Evolutionary conservation across 495 filamentous ascomycete genomes (phyloP).

Genomic region (Lichenothelia convexa): DNA sequence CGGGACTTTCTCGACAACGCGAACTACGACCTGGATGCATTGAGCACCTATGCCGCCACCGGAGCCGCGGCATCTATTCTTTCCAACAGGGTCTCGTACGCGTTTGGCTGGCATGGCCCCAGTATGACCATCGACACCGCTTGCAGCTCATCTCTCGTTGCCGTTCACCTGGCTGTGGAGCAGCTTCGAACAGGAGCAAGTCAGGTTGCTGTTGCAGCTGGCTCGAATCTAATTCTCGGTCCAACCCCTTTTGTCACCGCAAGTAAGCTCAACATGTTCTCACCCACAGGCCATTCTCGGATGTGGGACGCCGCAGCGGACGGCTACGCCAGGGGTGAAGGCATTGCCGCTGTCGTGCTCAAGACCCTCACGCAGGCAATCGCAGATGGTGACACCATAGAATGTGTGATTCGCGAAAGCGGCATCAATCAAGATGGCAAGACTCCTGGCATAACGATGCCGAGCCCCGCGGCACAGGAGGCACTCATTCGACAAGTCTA

Average conservation of each 20-base stretch:
- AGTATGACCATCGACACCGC: constrained; percentile 13
- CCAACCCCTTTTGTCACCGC: constrained; percentile 14
- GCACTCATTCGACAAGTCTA: constrained; percentile 21
- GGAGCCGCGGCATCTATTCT: neutral
- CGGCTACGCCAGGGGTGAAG: constrained; percentile 1
- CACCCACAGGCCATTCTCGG: neutral
- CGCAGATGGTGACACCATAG: constrained; percentile 1
- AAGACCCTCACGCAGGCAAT: neutral
- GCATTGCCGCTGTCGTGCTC: neutral
- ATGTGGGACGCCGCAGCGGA: constrained; percentile 1
- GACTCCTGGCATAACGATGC: constrained; percentile 22
- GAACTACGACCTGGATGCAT: neutral
- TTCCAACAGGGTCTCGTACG: constrained; percentile 3
- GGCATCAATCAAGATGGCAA: constrained; percentile 23
- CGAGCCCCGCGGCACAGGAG: constrained; percentile 18
- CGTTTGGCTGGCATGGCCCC: constrained; percentile 2
- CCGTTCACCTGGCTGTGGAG: constrained; percentile 26
- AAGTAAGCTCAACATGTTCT: constrained; percentile 1
- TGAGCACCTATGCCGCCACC: constrained; percentile 1
- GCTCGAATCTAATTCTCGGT: constrained; percentile 12
- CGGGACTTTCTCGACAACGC: neutral
- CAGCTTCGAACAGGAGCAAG: constrained; percentile 21
- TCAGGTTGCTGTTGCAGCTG: constrained; percentile 31
- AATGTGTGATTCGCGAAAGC: constrained; percentile 1
- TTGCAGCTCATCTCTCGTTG: constrained; percentile 28